Evolutionary conservation across 2,329 filamentous ascomycete species (phyloP).

Genomic region (Botryotinia convoluta): DNA sequence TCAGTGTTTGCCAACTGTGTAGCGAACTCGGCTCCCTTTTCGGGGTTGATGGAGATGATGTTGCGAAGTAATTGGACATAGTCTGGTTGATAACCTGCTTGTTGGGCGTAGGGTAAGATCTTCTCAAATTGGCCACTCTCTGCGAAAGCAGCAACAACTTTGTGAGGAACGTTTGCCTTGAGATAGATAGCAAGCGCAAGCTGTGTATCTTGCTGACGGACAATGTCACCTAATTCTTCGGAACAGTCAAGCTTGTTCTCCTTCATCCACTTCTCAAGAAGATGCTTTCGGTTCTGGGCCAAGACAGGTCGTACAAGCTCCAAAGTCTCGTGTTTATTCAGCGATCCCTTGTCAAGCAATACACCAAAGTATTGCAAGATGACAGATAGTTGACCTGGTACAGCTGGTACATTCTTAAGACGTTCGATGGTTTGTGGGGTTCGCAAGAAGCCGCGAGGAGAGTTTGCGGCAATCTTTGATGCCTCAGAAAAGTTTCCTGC

Average conservation of each 20-base stretch:
- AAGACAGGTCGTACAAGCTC: conserved; percentile 92
- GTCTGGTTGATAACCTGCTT: conserved; percentile 88
- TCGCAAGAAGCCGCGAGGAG: conserved; percentile 89
- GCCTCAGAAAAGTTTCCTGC: conserved; percentile 81
- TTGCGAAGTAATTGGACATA: conserved; percentile 90
- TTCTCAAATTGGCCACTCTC: conserved; percentile 97
- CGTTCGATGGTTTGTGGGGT: conserved; percentile 93
- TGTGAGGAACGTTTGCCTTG: conserved; percentile 84
- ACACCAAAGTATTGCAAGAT: conserved; percentile 98
- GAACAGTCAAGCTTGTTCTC: conserved; percentile 96
- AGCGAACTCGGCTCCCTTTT: conserved; percentile 93
- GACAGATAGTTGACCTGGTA: conserved; percentile 83
- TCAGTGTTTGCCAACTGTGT: conserved; percentile 88
- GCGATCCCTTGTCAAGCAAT: conserved; percentile 87
- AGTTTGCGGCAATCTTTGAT: conserved; percentile 95
- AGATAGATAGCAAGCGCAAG: conserved; percentile 87
- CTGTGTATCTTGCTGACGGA: conserved; percentile 83
- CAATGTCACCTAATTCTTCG: conserved; percentile 92
- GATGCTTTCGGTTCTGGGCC: conserved; percentile 88
- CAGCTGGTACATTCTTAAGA: conserved; percentile 82
- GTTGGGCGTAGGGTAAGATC: conserved; percentile 85
- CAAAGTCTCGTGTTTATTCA: conserved; percentile 91
- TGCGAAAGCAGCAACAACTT: conserved; percentile 91
- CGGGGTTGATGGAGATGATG: conserved; percentile 75
- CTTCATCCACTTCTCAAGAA: conserved; percentile 96